Conservation (phyloP, 371 early-diverging fungal species). For the Chytridium lagenaria region DNA sequence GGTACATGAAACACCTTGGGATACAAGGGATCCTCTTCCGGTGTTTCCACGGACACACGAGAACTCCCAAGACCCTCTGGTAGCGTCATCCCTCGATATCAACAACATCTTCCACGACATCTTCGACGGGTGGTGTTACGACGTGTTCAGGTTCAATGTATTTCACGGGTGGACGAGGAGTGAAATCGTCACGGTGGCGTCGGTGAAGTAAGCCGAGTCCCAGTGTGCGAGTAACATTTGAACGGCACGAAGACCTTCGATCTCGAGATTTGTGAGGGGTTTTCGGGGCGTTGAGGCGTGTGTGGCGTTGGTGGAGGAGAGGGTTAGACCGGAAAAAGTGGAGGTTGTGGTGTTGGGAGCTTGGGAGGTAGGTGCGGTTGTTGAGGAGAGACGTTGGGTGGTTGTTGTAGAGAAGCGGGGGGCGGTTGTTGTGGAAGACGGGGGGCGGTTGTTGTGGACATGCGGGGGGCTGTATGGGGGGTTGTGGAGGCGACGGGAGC, state of each 20-base stretch:
- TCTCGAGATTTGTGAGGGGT: conserved; percentile 16
- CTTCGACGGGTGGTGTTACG: too few relatives aligned
- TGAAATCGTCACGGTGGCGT: conserved; percentile 13
- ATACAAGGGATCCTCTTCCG: neutral
- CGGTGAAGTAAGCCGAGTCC: conserved; percentile 30
- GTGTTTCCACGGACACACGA: neutral
- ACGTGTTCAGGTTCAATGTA: too few relatives aligned
- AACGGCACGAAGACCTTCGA: conserved; percentile 27
- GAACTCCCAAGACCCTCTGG: neutral
- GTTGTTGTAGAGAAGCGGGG: too few relatives aligned
- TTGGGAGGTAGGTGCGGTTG: too few relatives aligned
- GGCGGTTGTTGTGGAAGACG: too few relatives aligned
- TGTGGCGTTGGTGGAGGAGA: neutral
- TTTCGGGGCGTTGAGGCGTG: neutral
- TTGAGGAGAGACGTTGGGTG: too few relatives aligned
- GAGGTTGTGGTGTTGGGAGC: too few relatives aligned
- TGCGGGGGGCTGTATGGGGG: too few relatives aligned
- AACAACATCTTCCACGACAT: neutral
- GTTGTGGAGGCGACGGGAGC: too few relatives aligned
- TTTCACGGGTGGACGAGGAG: too few relatives aligned
- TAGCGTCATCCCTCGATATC: conserved; percentile 7
- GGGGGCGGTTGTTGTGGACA: too few relatives aligned
- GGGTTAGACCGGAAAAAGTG: too few relatives aligned
- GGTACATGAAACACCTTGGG: conserved; percentile 2
- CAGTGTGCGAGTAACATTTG: conserved; percentile 28